Evolutionary conservation across 495 filamentous ascomycete species (phyloP), one percentile per base, ranked within the genome.

Genomic region (Hapsidospora chrysogenum): DNA sequence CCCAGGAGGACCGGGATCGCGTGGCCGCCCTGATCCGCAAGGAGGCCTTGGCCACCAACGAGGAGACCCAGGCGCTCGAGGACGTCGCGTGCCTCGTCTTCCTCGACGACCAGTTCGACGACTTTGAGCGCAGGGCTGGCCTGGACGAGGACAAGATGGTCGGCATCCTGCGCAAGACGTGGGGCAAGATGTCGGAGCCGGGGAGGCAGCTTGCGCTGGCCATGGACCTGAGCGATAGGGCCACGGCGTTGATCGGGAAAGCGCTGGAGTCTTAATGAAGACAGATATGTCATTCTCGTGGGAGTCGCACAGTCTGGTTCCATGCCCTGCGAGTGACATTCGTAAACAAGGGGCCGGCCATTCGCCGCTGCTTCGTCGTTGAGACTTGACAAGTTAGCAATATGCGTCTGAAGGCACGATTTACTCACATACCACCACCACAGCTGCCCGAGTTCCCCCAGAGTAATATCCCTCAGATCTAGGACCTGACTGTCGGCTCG

Each of bases 11-110:
- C 23, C 40, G 63, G 14, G 48, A 54, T 40, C 54, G 72, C 39
- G 70, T 80, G 3, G 72, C 63, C 0, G 57, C 60, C 19, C 47
- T 83, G 51, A 63, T 83, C 29, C 50, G 72, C 32, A 82, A 83
- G 56, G 76, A 80, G 40, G 63, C 66, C 26, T 47, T 82, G 41
- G 64, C 63, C 53, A 41, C 56, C 36, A 73, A 81, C 40, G 55
- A 61, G 22, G 79, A 85, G 49, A 69, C 68, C 39, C 78, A 83
- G 63, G 60, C 68, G 5, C 54, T 89, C 41, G 81, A 89, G 54
- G 82, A 89, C 58, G 79, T 84, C 36, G 82, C 82, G 11, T 89
- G 82, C 53, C 56, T 89, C 29, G 82, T 89, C 22, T 89, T 89
- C 51, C 49, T 89, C 45, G 81, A 85, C 50, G 82, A 83, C 48